Evolutionary conservation across 306 rosid genomes (phyloP).

Genomic region (Quercus parvula): DNA sequence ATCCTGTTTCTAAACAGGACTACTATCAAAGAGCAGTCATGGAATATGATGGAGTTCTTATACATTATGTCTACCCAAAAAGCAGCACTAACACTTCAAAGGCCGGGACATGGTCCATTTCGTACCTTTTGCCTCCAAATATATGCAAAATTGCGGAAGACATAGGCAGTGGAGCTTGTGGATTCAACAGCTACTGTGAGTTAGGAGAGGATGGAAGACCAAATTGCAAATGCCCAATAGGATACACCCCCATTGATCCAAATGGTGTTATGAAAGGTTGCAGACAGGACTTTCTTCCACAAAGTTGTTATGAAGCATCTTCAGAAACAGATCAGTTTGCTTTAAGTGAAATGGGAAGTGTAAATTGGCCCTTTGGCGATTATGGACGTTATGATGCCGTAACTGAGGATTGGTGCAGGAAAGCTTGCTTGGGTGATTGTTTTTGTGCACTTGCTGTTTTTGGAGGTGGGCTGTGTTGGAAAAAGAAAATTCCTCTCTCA

Average conservation of each 20-base stretch:
- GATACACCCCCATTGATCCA: slow-evolving; percentile 26
- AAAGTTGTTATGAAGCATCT: slow-evolving; percentile 25
- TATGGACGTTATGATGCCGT: not conserved
- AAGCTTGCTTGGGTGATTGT: slow-evolving; percentile 33
- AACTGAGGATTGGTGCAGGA: slow-evolving; percentile 29
- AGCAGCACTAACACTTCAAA: not conserved
- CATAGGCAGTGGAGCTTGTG: not conserved
- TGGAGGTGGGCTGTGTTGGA: slow-evolving; percentile 9
- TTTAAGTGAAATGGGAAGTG: not conserved
- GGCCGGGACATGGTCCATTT: not conserved
- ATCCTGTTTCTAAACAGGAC: not conserved
- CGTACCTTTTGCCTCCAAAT: not conserved
- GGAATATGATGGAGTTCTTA: slow-evolving; percentile 57
- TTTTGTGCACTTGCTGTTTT: slow-evolving; percentile 24
- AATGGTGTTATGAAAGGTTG: slow-evolving; percentile 24
- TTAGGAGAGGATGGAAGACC: not conserved
- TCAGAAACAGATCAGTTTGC: not conserved
- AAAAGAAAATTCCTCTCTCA: slow-evolving; percentile 25
- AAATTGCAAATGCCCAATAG: slow-evolving; percentile 14
- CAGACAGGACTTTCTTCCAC: slow-evolving; percentile 22
- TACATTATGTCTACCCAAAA: slow-evolving; percentile 43
- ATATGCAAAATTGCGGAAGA: fast-evolving
- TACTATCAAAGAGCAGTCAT: slow-evolving; percentile 53
- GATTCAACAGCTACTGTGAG: not conserved
- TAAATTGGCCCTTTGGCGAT: slow-evolving; percentile 16